Percentiles rank a stretch among this genome's conserved stretches.
These are phyloP conservation scores for Globisporangium paroecandrum DNA, from an alignment of 352 stramenopile genomes.

Conservation along the genomic window DNA sequence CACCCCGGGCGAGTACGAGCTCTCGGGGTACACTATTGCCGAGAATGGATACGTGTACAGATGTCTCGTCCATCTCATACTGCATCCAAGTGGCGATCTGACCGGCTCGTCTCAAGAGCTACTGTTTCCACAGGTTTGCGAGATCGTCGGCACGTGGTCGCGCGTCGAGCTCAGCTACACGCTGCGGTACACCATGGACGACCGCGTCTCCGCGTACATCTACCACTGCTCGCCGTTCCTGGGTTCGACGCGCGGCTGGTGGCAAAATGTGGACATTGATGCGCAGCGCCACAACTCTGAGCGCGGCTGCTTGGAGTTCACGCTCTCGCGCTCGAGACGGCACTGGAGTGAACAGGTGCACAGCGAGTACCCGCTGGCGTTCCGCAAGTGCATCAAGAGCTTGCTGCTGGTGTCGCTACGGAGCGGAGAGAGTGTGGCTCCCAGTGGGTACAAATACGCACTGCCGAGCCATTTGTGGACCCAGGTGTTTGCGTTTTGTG, in stretches of 20 bases:
- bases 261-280: conserved; percentile 46
- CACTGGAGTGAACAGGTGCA: conserved; percentile 41
- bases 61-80: conserved; percentile 34
- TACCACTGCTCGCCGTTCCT: conserved; percentile 41
- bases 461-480: conserved; percentile 24
- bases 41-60: conserved; percentile 60
- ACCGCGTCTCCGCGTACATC: conserved; percentile 49
- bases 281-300: conserved; percentile 20
- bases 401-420: conserved; percentile 32
- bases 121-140: conserved; percentile 48
- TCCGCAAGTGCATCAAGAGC: conserved; percentile 37
- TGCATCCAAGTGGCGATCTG: conserved; percentile 39
- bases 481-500: conserved; percentile 41
- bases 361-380: conserved; percentile 35
- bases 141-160: conserved; percentile 44
- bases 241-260: conserved; percentile 42
- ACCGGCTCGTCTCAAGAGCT: conserved; percentile 46
- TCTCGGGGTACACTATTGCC: conserved; percentile 56
- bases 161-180: conserved; percentile 38
- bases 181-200: conserved; percentile 49
- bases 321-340: conserved; percentile 25
- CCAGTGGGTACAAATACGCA: neutral
- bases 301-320: conserved; percentile 37
- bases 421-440: neutral
- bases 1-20: conserved; percentile 45